Evolutionary conservation across 2,329 filamentous ascomycete species (phyloP).

Genomic region (Blastomyces parvus): DNA sequence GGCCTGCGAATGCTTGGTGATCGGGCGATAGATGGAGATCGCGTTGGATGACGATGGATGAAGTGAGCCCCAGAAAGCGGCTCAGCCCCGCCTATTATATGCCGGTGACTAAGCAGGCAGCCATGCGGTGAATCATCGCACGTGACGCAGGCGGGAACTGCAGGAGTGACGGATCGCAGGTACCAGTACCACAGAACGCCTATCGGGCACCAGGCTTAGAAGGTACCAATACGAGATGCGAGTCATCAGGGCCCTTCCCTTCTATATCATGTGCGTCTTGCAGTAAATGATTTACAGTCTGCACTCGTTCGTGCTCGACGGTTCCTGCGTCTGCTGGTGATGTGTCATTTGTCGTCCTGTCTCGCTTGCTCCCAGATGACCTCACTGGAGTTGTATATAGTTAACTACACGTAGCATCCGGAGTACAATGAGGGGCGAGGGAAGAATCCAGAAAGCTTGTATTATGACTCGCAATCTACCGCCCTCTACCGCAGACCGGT

Average conservation of each 20-base stretch:
- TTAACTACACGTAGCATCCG: too few species aligned
- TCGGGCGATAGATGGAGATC: background rate
- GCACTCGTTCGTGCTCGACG: background rate
- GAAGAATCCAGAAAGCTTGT: background rate
- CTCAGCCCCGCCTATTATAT: constrained; percentile 1
- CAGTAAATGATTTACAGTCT: background rate
- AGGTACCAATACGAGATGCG: background rate
- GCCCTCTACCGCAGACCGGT: background rate
- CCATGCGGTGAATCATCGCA: background rate
- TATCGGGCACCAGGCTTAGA: background rate
- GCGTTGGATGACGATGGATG: constrained; percentile 15
- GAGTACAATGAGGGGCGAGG: too few species aligned
- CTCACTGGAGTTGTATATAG: too few species aligned
- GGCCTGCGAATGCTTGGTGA: background rate
- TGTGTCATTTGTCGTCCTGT: background rate
- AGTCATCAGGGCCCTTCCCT: background rate
- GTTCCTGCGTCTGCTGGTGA: background rate
- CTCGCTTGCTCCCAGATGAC: background rate
- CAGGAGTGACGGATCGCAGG: background rate
- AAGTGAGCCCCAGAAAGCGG: background rate
- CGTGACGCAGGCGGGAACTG: background rate
- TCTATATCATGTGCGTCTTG: background rate
- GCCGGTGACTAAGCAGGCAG: background rate
- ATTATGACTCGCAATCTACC: background rate
- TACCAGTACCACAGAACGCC: background rate